Evolutionary conservation across 1,284 basidiomycete species (phyloP).

Genomic region (Ganoderma boninense): DNA sequence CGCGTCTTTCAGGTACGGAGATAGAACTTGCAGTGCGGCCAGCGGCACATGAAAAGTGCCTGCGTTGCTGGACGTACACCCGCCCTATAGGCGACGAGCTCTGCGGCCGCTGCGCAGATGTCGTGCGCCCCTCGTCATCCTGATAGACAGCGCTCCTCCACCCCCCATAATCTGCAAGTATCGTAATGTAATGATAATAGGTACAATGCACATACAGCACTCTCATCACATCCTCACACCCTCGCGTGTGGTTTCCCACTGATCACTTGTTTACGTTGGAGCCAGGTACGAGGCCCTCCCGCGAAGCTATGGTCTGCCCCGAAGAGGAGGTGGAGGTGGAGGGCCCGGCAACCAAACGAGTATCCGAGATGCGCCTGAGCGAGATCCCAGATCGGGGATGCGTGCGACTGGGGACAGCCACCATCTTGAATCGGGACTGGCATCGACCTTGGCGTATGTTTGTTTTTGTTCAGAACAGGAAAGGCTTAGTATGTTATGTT

Average conservation of each 20-base stretch:
- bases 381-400: constrained; percentile 2
- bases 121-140: constrained; percentile 25
- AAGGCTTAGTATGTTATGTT: not conserved
- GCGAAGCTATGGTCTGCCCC: constrained; percentile 4
- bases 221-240: not conserved
- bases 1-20: constrained; percentile 42
- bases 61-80: constrained; percentile 82
- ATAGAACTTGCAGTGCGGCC: constrained; percentile 61
- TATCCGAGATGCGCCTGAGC: not conserved
- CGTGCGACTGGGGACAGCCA: constrained; percentile 2
- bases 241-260: not conserved
- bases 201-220: constrained; percentile 8
- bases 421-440: not conserved
- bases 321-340: not conserved
- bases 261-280: not conserved
- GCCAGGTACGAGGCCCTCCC: not conserved
- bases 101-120: constrained; percentile 67
- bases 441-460: not conserved
- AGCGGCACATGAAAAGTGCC: constrained; percentile 68
- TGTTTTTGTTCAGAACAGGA: not conserved
- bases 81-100: constrained; percentile 54
- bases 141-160: not conserved
- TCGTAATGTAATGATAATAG: constrained; percentile 23
- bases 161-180: not conserved
- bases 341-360: constrained; percentile 1